Base-by-base conservation (phyloP, 108 stramenopile genomes). In the Stephanodiscus triporus region DNA sequence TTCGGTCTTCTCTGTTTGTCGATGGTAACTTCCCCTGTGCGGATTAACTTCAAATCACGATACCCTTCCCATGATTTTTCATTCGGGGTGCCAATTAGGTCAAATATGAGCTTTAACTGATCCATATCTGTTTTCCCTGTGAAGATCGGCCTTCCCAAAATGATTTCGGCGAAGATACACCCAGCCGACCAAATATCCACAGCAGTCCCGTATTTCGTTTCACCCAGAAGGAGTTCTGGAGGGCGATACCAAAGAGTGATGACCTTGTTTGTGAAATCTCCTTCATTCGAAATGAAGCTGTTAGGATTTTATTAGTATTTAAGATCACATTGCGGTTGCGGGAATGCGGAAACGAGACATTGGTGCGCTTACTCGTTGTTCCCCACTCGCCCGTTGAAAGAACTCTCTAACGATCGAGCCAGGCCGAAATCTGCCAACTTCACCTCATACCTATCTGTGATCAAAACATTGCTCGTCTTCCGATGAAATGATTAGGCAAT, bases 131-230 rank as follows among this genome's bases (percentile, higher is more conserved):
- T 82, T 57, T 96, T 92, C 1, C 98, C 99, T 5, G 96, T 86
- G 69, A 99, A 97, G 9, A 98, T 77, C 4, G 99, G 96, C 30
- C 90, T 86, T 13, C 97, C 97, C 68, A 90, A 66, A 6, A 97
- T 66, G 30, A 99, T 82, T 73, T 99, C 99, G 4, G 93, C 98
- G 27, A 98, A 71, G 70, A 99, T 96, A 59, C 97, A 97, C 2
- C 99, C 99, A 11, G 95, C 96, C 17, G 93, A 92, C 97, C 97
- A 99, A 65, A 99, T 90, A 68, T 99, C 99, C 2, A 99, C 97
- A 6, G 92, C 78, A 14, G 82, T 71, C 38, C 88, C 91, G 49
- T 95, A 95, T 20, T 73, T 51, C 34, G 86, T 86, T 30, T 89
- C 91, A 9, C 97, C 97, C 26, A 97, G 64, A 24, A 97, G 70